Percentiles rank a stretch among this genome's conserved stretches.
phyloP scores from a whole-genome alignment of 1,139 yeast genomes.

The Saccharomyces hybrid region DNA sequence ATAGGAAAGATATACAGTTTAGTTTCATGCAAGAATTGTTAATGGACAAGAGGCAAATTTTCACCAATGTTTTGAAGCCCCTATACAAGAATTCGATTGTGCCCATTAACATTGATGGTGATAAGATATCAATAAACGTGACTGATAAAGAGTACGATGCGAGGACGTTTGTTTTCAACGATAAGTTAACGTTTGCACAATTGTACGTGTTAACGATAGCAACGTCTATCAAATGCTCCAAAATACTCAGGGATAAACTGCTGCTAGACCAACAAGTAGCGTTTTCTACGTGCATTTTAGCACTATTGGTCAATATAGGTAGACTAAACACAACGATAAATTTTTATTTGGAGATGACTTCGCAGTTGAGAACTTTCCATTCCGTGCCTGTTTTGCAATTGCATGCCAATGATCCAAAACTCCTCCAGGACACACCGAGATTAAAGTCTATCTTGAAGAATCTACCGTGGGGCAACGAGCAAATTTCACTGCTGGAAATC shows the following conservation, averaged over 20 bases:
- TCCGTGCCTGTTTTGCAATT: constrained; percentile 83
- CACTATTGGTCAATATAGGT: constrained; percentile 83
- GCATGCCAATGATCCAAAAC: constrained; percentile 55
- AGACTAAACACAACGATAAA: constrained; percentile 92
- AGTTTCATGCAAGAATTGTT: constrained; percentile 64
- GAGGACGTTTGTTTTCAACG: constrained; percentile 35
- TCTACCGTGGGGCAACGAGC: constrained; percentile 37
- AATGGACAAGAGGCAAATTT: constrained; percentile 54
- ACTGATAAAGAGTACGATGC: constrained; percentile 29
- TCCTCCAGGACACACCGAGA: constrained; percentile 90
- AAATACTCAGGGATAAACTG: constrained; percentile 70
- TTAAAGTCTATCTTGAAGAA: constrained; percentile 84
- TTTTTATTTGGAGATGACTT: constrained; percentile 94
- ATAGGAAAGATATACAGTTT: constrained; percentile 83
- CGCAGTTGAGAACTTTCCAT: constrained; percentile 85
- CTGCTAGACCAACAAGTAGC: constrained; percentile 56
- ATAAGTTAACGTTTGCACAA: constrained; percentile 69
- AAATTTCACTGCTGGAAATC: constrained; percentile 45
- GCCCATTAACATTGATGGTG: constrained; percentile 11
- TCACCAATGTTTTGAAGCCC: constrained; percentile 44
- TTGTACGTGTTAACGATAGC: constrained; percentile 76
- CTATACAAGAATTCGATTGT: constrained; percentile 12
- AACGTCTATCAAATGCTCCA: constrained; percentile 75
- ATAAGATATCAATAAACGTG: constrained; percentile 23
- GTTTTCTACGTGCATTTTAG: constrained; percentile 70